These are phyloP conservation scores for Aureobasidium melanogenum DNA, from an alignment of 2,329 filamentous ascomycete species.

Conservation along the genomic window DNA sequence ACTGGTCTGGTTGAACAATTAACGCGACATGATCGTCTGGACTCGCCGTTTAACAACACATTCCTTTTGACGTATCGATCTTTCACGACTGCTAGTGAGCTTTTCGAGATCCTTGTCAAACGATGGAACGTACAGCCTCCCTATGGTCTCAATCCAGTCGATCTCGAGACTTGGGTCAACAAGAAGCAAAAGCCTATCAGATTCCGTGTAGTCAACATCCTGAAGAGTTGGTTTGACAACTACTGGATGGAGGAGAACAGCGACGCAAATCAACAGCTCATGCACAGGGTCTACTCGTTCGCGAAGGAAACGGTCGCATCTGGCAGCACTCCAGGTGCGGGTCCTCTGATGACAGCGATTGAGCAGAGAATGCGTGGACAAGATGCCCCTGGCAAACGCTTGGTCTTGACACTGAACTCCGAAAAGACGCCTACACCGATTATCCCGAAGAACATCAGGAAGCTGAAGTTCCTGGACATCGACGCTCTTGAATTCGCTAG, in stretches of 20 bases:
- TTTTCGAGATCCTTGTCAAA: conserved; percentile 87
- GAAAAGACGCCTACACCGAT: conserved; percentile 78
- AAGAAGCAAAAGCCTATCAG: conserved; percentile 93
- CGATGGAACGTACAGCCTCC: conserved; percentile 90
- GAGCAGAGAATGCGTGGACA: conserved; percentile 84
- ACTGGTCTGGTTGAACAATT: conserved; percentile 87
- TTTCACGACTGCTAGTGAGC: conserved; percentile 80
- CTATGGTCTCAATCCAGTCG: conserved; percentile 62
- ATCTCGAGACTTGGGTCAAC: conserved; percentile 83
- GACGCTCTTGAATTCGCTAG: conserved; percentile 94
- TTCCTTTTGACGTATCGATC: conserved; percentile 95
- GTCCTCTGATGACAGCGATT: conserved; percentile 73
- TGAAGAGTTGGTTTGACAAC: conserved; percentile 97
- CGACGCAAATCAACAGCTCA: conserved; percentile 72
- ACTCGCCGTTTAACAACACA: conserved; percentile 93
- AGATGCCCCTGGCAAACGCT: conserved; percentile 73
- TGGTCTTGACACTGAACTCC: conserved; percentile 72
- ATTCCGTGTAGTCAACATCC: conserved; percentile 91
- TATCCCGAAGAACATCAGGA: conserved; percentile 98
- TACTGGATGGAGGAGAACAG: conserved; percentile 97
- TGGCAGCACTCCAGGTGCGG: conserved; percentile 83
- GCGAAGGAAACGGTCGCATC: conserved; percentile 86
- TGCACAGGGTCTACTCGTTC: conserved; percentile 83
- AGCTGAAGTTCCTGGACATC: conserved; percentile 95
- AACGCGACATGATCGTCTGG: conserved; percentile 89